phyloP scores from a whole-genome alignment of 257 asterid genomes.

The Solanum chiquidenum region DNA sequence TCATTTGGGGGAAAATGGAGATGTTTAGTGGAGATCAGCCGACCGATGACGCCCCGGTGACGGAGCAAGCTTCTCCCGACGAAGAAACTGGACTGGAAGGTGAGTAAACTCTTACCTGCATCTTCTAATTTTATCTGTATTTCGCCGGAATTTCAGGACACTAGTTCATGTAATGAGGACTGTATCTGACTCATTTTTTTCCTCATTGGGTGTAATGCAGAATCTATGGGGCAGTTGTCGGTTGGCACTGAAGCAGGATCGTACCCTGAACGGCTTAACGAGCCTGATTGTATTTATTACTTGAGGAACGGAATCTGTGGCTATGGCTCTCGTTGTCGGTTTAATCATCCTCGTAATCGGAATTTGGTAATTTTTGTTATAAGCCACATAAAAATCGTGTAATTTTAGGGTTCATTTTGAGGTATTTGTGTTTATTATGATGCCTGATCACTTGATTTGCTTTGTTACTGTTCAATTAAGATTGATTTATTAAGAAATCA shows the following conservation, averaged over 20 bases:
- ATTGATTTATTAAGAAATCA: neutral
- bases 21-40: neutral
- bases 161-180: slow-evolving; percentile 4
- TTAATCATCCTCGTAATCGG: slow-evolving; percentile 21
- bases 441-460: neutral
- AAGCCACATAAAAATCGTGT: neutral
- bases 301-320: slow-evolving; percentile 21
- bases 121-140: neutral
- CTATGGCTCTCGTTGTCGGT: slow-evolving; percentile 27
- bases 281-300: slow-evolving; percentile 18
- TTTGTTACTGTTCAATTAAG: neutral
- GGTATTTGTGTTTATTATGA: neutral
- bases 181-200: neutral
- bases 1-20: neutral
- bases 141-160: neutral
- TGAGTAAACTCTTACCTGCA: neutral
- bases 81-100: neutral
- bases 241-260: slow-evolving; percentile 7
- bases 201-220: slow-evolving; percentile 10
- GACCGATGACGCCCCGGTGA: neutral
- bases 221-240: slow-evolving; percentile 20
- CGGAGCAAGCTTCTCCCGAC: neutral
- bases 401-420: neutral
- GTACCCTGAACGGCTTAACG: slow-evolving; percentile 16
- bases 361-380: neutral